phyloP scores from a whole-genome alignment of 345 rosid genomes.

The Eucalyptus cloeziana region DNA sequence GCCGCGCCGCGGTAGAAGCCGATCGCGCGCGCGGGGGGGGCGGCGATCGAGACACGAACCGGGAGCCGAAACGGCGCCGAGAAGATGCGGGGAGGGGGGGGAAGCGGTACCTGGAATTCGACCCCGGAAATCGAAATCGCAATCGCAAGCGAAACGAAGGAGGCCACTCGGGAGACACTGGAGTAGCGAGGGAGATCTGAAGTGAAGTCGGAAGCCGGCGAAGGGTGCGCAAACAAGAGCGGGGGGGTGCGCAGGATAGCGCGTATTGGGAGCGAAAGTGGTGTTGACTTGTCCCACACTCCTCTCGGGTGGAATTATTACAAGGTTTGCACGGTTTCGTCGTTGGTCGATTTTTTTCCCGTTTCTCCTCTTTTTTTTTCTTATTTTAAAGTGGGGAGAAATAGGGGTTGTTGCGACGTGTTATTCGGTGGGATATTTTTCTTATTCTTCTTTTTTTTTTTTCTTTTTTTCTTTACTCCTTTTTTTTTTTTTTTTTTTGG shows the following conservation, averaged over 20 bases:
- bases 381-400: too few species aligned
- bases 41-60: not conserved
- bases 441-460: not conserved
- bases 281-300: not conserved
- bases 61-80: not conserved
- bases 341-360: not conserved
- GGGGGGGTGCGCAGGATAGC: conserved; percentile 2
- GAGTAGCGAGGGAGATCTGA: not conserved
- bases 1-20: not conserved
- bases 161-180: not conserved
- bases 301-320: not conserved
- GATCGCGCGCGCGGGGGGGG: not conserved
- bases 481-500: not conserved
- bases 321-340: not conserved
- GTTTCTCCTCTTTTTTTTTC: not conserved
- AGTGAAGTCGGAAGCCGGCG: not conserved
- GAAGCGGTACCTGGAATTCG: not conserved
- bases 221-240: conserved; percentile 12
- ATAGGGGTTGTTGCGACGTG: not conserved
- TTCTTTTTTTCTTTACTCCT: too few species aligned
- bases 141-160: too few species aligned
- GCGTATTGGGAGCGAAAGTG: not conserved
- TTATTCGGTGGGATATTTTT: not conserved
- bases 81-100: not conserved
- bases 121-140: not conserved